These are phyloP conservation scores for Aspergillus nanangensis DNA, from an alignment of 495 filamentous ascomycete genomes.

Conservation along the genomic window DNA sequence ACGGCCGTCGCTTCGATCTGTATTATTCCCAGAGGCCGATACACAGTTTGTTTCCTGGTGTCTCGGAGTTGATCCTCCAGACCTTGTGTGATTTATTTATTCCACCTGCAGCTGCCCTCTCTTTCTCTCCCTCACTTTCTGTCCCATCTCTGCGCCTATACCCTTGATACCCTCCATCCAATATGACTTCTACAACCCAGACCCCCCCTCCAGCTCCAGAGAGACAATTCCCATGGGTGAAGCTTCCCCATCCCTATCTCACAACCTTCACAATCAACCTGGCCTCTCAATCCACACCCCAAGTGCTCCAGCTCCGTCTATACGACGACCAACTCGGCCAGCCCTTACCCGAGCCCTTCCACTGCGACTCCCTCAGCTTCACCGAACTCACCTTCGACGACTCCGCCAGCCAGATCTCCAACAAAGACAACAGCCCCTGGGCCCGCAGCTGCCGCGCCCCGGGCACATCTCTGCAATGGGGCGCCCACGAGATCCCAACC, in stretches of 20 bases:
- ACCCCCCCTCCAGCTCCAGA: not conserved
- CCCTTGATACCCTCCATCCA: too few species aligned
- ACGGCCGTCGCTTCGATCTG: too few species aligned
- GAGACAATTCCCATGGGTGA: constrained; percentile 14
- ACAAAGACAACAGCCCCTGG: constrained; percentile 43
- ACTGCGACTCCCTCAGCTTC: constrained; percentile 29
- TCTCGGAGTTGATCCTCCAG: too few species aligned
- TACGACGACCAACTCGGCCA: constrained; percentile 21
- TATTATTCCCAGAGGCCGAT: too few species aligned
- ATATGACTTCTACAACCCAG: too few species aligned
- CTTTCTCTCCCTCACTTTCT: too few species aligned
- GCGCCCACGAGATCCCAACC: constrained; percentile 33
- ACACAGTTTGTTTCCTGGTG: too few species aligned
- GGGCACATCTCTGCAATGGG: constrained; percentile 36
- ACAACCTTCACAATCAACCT: constrained; percentile 29
- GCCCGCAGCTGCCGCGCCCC: constrained; percentile 38
- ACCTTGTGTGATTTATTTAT: too few species aligned
- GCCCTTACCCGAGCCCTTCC: constrained; percentile 24
- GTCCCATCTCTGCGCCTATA: too few species aligned
- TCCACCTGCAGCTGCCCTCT: too few species aligned
- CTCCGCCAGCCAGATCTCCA: constrained; percentile 19
- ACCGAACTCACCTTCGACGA: constrained; percentile 20
- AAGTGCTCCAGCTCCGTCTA: constrained; percentile 20
- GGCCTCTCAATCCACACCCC: constrained; percentile 16
- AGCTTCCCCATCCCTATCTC: constrained; percentile 20